Base-by-base conservation (phyloP, 352 stramenopile species). In the Globisporangium spinosum region DNA sequence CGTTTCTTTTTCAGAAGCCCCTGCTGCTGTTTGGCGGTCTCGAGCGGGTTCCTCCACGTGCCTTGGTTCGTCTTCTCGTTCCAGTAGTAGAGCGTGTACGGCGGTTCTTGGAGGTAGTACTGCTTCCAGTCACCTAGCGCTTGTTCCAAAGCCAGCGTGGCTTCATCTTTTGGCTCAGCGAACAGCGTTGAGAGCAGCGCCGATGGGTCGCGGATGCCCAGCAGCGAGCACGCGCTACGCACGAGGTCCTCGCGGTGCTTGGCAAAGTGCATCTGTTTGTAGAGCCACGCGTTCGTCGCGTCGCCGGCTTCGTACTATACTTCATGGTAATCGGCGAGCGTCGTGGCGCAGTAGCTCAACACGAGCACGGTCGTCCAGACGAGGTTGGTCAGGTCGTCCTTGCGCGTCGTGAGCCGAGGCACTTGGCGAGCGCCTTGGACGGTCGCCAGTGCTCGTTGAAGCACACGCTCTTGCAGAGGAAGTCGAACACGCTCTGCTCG, bases 61-160 rank as follows among this genome's bases (percentile, higher is more conserved):
- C 76, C 88, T 22, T 80, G 68, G 63, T 79, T 82, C 13, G 75
- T 88, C 34, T 73, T 72, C 51, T 77, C 70, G 49, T 89, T 90
- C 78, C 79, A 90, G 54, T 85, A 90, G 70, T 90, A 90, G 4
- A 74, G 71, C 9, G 80, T 78, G 63, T 87, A 90, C 9, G 82
- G 82, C 22, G 82, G 80, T 55, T 87, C 77, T 53, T 87, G 69
- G 12, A 90, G 34, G 47, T 77, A 87, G 34, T 70, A 84, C 2
- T 72, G 70, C 54, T 88, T 80, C 82, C 82, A 90, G 47, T 87
- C 75, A n/a, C 76, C 72, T 20, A 88, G 59, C 7, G 62, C 65
- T 10, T 62, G 70, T 29, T 76, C 74, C 22, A 73, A 35, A 13
- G 68, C 66, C 22, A 64, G 57, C 47, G 65, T 65, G 3, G 65